These are phyloP conservation scores for Sclerospora graminicola DNA, from an alignment of 352 stramenopile species.

Conservation along the genomic window DNA sequence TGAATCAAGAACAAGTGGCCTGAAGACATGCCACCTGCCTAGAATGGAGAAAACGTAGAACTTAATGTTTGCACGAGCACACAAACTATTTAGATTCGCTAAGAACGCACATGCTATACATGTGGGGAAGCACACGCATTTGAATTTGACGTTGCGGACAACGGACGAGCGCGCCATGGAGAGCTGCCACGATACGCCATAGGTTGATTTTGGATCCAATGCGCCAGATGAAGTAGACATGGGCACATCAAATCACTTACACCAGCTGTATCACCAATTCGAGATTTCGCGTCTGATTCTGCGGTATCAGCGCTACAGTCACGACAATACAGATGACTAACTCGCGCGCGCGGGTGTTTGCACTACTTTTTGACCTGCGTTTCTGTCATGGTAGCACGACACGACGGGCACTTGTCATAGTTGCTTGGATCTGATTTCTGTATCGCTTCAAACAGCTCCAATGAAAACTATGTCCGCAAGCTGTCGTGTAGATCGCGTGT, in stretches of 20 bases:
- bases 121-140: constrained; percentile 79
- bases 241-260: constrained; percentile 5
- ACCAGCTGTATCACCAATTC: constrained; percentile 26
- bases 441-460: constrained; percentile 79
- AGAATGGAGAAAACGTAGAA: no score
- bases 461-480: constrained; percentile 79
- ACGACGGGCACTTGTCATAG: constrained; percentile 79
- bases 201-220: constrained; percentile 26
- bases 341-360: constrained; percentile 67
- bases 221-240: constrained; percentile 14
- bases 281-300: constrained; percentile 55
- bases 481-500: constrained; percentile 74
- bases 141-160: constrained; percentile 82
- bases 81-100: no score
- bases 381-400: constrained; percentile 58
- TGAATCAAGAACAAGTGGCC: no score
- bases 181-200: constrained; percentile 69
- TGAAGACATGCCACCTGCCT: no score
- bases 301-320: constrained; percentile 55
- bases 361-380: constrained; percentile 80
- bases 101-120: constrained; percentile 88
- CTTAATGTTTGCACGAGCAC: no score
- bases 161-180: constrained; percentile 71
- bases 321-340: constrained; percentile 67
- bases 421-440: constrained; percentile 70